Evolutionary conservation across 2,329 filamentous ascomycete genomes (phyloP).

Genomic region (Fusarium scirpi): DNA sequence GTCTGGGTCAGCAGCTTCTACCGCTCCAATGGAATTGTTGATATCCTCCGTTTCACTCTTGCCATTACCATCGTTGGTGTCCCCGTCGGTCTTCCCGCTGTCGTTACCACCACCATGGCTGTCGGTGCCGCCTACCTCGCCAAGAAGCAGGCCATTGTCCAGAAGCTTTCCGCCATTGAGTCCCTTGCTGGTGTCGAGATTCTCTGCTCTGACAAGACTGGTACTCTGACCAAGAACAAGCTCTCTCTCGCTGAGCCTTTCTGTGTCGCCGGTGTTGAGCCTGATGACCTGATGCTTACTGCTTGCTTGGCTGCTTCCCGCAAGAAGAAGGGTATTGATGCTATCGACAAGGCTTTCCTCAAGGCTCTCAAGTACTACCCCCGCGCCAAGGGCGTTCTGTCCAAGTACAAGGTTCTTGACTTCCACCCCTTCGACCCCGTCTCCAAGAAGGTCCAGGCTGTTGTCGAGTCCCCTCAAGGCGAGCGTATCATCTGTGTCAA

Average conservation of each 20-base stretch:
- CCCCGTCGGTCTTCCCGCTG: constrained; percentile 90
- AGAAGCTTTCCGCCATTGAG: constrained; percentile 92
- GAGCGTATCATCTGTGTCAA: constrained; percentile 91
- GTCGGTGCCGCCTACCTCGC: constrained; percentile 92
- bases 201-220: constrained; percentile 94
- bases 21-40: constrained; percentile 82
- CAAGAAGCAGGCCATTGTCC: constrained; percentile 92
- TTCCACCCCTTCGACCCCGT: constrained; percentile 93
- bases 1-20: constrained; percentile 93
- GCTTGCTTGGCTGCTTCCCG: constrained; percentile 89
- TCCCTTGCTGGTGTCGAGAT: constrained; percentile 93
- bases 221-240: constrained; percentile 95
- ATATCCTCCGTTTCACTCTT: constrained; percentile 85
- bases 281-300: constrained; percentile 91
- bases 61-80: constrained; percentile 94
- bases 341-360: constrained; percentile 94
- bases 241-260: constrained; percentile 87
- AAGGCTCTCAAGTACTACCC: constrained; percentile 87
- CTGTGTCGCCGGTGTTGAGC: constrained; percentile 83
- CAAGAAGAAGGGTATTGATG: constrained; percentile 96
- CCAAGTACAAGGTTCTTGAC: constrained; percentile 85
- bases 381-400: constrained; percentile 81
- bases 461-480: constrained; percentile 85
- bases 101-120: constrained; percentile 95
- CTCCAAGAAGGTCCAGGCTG: constrained; percentile 89